Base-by-base conservation (phyloP, 2,329 filamentous ascomycete species). In the Fusarium palustre region DNA sequence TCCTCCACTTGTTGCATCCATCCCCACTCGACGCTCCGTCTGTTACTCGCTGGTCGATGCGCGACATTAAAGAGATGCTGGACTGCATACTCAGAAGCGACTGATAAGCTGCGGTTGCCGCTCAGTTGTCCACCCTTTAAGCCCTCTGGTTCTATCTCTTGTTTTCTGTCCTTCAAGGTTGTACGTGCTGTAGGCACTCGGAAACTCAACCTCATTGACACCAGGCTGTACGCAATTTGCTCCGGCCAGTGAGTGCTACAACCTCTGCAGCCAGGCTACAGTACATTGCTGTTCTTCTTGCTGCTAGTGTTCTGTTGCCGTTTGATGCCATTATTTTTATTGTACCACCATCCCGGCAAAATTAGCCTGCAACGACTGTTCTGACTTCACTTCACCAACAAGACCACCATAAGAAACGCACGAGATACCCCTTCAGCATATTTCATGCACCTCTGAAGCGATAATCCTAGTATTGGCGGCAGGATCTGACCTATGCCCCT, bases 21-120 rank as follows among this genome's bases (percentile, higher is more conserved):
- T 70, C 68, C 60, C 68, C 68, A 71, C 68, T 55, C 58, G 52
- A 56, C 48, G 24, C 64, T 55, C 64, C 59, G 68, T 66, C 65
- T 66, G 50, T 55, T 67, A 70, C 68, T 71, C 68, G 68, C 59
- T 71, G 59, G 68, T 48, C 61, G 56, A 71, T 70, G 68, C 68
- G 68, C 68, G 68, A 70, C 68, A 70, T 70, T 65, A 65, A 70
- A 70, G 60, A 69, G 56, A 69, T 62, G 72, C 65, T 66, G 63
- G 66, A 53, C 61, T 70, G 62, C 61, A 73, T 66, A 61, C 59
- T 59, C 60, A 62, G 64, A 67, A 71, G 68, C 64, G 55, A 74
- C 72, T 74, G 72, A 74, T 74, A 74, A 74, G 72, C 69, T 74
- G 69, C 66, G 53, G 70, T 64, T 74, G 72, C 69, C 72, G 69